A percentile compares a stretch with the other conserved stretches of the same genome.
phyloP scores from a whole-genome alignment of 1,284 basidiomycete species.

The Sporisorium scitamineum region DNA sequence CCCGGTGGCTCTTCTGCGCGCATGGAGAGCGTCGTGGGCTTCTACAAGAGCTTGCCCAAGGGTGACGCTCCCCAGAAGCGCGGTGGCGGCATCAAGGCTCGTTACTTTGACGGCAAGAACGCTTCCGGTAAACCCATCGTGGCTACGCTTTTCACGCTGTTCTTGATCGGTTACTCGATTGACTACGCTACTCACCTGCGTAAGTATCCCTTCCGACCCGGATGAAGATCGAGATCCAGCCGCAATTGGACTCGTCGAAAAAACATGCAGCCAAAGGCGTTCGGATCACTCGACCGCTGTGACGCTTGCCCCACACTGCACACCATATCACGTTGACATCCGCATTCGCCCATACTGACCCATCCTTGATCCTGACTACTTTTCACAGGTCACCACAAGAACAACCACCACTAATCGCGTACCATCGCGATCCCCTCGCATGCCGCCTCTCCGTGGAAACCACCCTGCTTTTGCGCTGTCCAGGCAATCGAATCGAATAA shows the following conservation, averaged over 20 bases:
- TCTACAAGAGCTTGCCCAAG: constrained; percentile 91
- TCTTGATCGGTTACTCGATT: constrained; percentile 78
- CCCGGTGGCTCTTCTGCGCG: constrained; percentile 81
- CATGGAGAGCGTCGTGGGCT: constrained; percentile 86
- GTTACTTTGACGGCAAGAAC: constrained; percentile 86
- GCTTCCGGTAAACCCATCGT: constrained; percentile 82
- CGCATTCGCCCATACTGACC: constrained; percentile 13
- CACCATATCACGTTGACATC: no score
- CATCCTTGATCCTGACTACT: not conserved
- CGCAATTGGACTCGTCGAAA: no score
- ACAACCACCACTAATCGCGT: constrained; percentile 54
- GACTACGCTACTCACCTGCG: constrained; percentile 63
- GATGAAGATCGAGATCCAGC: no score
- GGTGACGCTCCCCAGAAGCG: constrained; percentile 75
- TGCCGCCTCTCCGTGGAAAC: not conserved
- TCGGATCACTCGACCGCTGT: no score
- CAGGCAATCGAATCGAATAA: not conserved
- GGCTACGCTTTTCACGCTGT: constrained; percentile 79
- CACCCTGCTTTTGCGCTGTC: no score
- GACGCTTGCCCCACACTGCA: no score
- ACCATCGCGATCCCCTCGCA: not conserved
- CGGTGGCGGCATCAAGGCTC: constrained; percentile 79
- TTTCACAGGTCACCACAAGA: constrained; percentile 55
- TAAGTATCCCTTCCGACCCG: constrained; percentile 31
- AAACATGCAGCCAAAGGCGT: no score